Base-by-base conservation (phyloP, 2,329 filamentous ascomycete genomes). In the Pseudogymnoascus sp. region DNA sequence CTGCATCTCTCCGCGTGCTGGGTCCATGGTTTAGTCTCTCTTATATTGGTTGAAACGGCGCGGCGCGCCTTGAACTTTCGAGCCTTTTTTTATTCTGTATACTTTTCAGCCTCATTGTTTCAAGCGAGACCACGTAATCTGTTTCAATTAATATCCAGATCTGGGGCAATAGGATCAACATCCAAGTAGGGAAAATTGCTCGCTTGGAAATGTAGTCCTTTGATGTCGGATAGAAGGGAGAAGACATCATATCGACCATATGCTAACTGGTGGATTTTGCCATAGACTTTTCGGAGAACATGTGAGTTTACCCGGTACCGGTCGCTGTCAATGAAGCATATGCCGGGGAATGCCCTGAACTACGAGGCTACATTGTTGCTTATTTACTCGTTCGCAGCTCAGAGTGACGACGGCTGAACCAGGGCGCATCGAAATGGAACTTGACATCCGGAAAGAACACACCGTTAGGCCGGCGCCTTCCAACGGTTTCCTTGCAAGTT, bases 391-490 rank as follows among this genome's bases (percentile, higher is more conserved):
- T 57, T 57, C 54, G 5, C 61, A 92, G 87, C 81, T 93, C 66
- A 83, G 86, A 42, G 78, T 93, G 42, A 84, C 84, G 10, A 79
- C 81, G 65, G 89, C 88, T 1, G 74, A 79, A 4, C 80, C 84
- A 0, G 89, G 90, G 37, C 81, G 79, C 63, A 89, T 93, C 21
- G 83, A 89, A 66, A 92, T 93, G 73, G 89, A 92, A 71, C 77
- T 93, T 8, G 83, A 89, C 67, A 89, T 93, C 66, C 77, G 86
- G 62, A 86, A 88, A 67, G 82, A 91, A 66, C 90, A 93, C 70
- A 92, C 89, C 0, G 89, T 91, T 72, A 65, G 80, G 68, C 18
- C n/a, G 10, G 16, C 16, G n/a, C 21, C 18, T 14, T 16, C n/a
- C 34, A 40, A 14, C 12, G 7, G 6, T 12, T n/a, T 14, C 47